A percentile compares a stretch with the other conserved stretches of the same genome.
Evolutionary conservation across 2,329 filamentous ascomycete genomes (phyloP).

Genomic region (Ophiognomonia clavigignenti-juglandacearum): DNA sequence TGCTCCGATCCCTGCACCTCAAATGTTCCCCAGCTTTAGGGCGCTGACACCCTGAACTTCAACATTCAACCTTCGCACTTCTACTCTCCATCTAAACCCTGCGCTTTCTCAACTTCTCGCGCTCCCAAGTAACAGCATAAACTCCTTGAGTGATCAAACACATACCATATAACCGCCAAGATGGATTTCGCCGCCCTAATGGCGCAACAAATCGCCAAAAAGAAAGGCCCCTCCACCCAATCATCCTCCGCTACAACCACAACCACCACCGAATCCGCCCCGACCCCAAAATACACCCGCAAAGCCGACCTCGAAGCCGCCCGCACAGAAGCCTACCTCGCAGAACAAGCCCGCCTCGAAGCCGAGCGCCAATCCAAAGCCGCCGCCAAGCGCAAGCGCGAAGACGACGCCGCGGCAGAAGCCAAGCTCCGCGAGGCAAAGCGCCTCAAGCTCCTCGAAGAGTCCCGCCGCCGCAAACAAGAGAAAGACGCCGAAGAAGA

Average conservation of each 20-base stretch:
- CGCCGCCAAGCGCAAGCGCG: conserved; percentile 78
- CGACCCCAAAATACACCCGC: conserved; percentile 67
- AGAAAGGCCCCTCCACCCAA: conserved; percentile 45
- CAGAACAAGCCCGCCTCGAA: conserved; percentile 73
- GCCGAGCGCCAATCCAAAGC: conserved; percentile 64
- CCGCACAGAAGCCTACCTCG: conserved; percentile 72
- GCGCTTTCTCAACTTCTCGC: background rate
- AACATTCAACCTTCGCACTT: too few relatives aligned
- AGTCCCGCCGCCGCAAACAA: conserved; percentile 64
- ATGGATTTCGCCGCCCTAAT: conserved; percentile 98
- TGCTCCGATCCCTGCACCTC: background rate
- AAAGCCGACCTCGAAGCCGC: conserved; percentile 82
- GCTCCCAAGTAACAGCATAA: background rate
- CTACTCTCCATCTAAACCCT: background rate
- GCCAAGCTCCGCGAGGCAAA: conserved; percentile 74
- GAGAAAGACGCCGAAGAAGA: conserved; percentile 73
- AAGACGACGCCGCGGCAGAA: conserved; percentile 76
- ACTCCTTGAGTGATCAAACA: background rate
- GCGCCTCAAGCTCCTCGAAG: conserved; percentile 72
- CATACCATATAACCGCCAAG: conserved; percentile 20
- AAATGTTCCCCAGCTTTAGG: background rate
- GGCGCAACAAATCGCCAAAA: conserved; percentile 85
- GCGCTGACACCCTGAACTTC: too few relatives aligned
- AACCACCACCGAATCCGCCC: too few relatives aligned
- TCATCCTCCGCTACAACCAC: conserved; percentile 20